phyloP scores from a whole-genome alignment of 2,329 filamentous ascomycete genomes.

The Huntiella bhutanensis region DNA sequence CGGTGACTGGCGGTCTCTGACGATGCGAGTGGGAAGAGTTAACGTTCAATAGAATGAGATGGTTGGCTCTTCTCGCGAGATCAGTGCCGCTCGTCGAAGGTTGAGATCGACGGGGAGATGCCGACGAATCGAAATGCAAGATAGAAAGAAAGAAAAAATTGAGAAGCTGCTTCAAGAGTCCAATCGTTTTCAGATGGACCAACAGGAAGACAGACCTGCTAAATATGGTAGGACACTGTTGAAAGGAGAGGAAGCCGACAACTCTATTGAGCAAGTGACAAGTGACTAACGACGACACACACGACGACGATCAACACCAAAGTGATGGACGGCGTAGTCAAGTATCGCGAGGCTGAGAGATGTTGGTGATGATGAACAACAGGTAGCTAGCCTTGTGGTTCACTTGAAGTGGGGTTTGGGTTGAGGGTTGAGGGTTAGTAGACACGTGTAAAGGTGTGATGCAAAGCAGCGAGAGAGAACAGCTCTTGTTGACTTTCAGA shows the following conservation, averaged over 20 bases:
- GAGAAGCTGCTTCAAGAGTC: not conserved
- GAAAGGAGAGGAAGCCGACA: not conserved
- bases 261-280: slow-evolving; percentile 2
- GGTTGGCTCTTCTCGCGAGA: slow-evolving; percentile 12
- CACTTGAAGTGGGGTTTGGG: not conserved
- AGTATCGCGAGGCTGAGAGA: slow-evolving; percentile 4
- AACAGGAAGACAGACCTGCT: not conserved
- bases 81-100: slow-evolving; percentile 12
- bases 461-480: no score
- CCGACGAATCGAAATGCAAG: slow-evolving; percentile 11
- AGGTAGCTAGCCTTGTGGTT: not conserved
- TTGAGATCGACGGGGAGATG: slow-evolving; percentile 10
- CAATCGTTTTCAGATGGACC: slow-evolving; percentile 8
- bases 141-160: not conserved
- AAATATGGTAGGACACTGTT: not conserved
- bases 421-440: slow-evolving; percentile 1
- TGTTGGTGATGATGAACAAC: not conserved
- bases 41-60: slow-evolving; percentile 10
- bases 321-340: not conserved
- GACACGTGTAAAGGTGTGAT: not conserved
- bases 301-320: slow-evolving; percentile 8
- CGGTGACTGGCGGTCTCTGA: slow-evolving; percentile 12
- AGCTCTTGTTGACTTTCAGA: not conserved
- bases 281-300: not conserved
- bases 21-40: slow-evolving; percentile 12